These are phyloP conservation scores for Fonsecaea pedrosoi DNA, from an alignment of 2,329 filamentous ascomycete genomes.

Conservation along the genomic window DNA sequence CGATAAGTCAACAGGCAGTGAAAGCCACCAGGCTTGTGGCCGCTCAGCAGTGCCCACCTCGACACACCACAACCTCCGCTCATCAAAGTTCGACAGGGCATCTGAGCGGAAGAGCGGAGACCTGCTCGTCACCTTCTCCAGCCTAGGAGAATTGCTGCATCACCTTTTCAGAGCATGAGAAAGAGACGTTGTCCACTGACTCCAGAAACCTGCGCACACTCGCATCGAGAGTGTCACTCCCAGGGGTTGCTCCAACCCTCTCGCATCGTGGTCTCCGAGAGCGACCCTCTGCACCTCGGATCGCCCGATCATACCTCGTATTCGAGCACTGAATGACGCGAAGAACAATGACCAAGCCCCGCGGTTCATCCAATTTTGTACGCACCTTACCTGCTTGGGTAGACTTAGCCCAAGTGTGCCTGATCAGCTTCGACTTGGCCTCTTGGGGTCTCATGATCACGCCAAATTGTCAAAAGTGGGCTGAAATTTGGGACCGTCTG, in stretches of 20 bases:
- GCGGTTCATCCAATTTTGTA: not conserved
- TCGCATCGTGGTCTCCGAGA: not conserved
- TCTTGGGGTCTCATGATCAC: slow-evolving; percentile 10
- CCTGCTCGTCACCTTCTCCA: not conserved
- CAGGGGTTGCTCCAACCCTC: not conserved
- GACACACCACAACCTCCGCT: not conserved
- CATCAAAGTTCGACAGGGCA: not conserved
- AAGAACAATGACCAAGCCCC: not conserved
- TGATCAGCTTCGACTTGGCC: slow-evolving; percentile 2
- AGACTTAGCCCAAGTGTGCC: slow-evolving; percentile 13
- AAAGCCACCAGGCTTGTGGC: slow-evolving; percentile 18
- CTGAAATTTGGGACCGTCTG: not conserved
- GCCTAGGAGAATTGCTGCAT: not conserved
- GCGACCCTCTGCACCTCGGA: slow-evolving; percentile 4
- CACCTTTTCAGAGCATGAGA: not conserved
- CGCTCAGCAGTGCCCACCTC: slow-evolving; percentile 16
- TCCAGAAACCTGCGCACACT: not conserved
- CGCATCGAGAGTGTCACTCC: not conserved
- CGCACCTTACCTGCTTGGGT: slow-evolving; percentile 7
- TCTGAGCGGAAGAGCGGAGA: slow-evolving; percentile 1
- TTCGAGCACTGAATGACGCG: not conserved
- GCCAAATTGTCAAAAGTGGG: slow-evolving; percentile 21
- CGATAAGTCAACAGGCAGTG: slow-evolving; percentile 1
- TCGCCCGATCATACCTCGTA: slow-evolving; percentile 6
- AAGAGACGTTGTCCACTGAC: not conserved